These are phyloP conservation scores for Penicillium nordicum DNA, from an alignment of 2,329 filamentous ascomycete genomes.

Conservation along the genomic window DNA sequence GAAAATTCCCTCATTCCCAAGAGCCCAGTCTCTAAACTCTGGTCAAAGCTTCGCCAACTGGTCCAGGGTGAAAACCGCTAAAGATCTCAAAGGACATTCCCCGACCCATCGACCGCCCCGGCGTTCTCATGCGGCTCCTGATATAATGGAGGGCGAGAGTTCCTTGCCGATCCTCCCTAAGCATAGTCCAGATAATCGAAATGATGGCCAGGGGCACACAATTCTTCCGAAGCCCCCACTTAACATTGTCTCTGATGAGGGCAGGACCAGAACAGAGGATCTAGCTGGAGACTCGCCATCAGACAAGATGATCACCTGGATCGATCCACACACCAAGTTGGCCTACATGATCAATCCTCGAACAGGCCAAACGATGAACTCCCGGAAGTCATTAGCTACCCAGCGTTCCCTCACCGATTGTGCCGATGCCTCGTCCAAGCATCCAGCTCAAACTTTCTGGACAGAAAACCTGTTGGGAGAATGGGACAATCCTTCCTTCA, in stretches of 20 bases:
- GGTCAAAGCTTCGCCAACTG: slow-evolving; percentile 35
- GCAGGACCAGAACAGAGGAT: neutral
- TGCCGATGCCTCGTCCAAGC: neutral
- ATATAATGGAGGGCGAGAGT: neutral
- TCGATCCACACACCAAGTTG: slow-evolving; percentile 55
- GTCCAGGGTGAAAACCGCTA: slow-evolving; percentile 43
- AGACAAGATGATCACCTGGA: slow-evolving; percentile 49
- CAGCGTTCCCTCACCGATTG: slow-evolving; percentile 14
- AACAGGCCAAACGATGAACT: slow-evolving; percentile 33
- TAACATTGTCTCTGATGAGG: neutral
- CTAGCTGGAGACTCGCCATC: neutral
- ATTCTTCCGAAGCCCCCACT: neutral
- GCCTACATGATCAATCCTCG: slow-evolving; percentile 33
- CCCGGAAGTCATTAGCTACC: slow-evolving; percentile 8
- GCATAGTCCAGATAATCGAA: neutral
- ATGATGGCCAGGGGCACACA: neutral
- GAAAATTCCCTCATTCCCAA: slow-evolving; percentile 31
- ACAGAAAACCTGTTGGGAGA: slow-evolving; percentile 57
- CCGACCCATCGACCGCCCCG: neutral
- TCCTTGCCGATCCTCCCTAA: neutral
- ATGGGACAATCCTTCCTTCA: slow-evolving; percentile 77
- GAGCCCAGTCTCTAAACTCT: slow-evolving; percentile 3
- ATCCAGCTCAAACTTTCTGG: slow-evolving; percentile 47
- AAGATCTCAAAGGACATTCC: slow-evolving; percentile 2
- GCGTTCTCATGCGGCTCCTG: neutral